phyloP scores from a whole-genome alignment of 2,329 filamentous ascomycete species.

The Cladobotryum mycophilum region DNA sequence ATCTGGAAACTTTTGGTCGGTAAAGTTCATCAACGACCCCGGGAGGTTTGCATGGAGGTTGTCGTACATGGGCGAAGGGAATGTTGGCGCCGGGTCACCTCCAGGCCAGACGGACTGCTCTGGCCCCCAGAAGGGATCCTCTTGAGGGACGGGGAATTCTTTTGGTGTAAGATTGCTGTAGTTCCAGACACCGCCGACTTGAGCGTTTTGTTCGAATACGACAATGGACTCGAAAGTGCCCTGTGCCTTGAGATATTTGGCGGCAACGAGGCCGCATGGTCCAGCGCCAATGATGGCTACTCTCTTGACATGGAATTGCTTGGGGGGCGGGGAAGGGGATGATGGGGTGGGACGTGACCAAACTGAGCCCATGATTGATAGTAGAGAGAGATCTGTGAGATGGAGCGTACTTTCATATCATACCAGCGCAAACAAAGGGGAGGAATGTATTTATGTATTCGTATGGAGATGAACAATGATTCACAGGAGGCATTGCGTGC shows the following conservation, averaged over 20 bases:
- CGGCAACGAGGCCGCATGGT: conserved; percentile 69
- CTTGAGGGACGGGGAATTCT: conserved; percentile 58
- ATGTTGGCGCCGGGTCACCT: conserved; percentile 44
- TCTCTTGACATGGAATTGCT: conserved; percentile 45
- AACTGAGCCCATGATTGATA: conserved; percentile 4
- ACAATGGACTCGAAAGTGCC: conserved; percentile 60
- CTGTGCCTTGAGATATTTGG: conserved; percentile 74
- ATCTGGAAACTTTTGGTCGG: conserved; percentile 59
- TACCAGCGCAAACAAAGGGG: background rate
- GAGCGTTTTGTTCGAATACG: conserved; percentile 74
- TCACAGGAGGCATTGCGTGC: no score
- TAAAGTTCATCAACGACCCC: conserved; percentile 71
- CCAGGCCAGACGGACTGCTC: conserved; percentile 55
- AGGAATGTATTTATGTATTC: background rate
- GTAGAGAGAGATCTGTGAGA: background rate
- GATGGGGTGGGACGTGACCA: conserved; percentile 6
- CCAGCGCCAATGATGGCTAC: conserved; percentile 81
- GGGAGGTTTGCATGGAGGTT: conserved; percentile 83
- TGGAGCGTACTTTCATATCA: background rate
- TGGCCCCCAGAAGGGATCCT: conserved; percentile 53
- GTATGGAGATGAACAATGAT: background rate
- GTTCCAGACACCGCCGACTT: conserved; percentile 81
- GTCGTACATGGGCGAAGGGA: conserved; percentile 80
- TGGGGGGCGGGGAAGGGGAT: conserved; percentile 16
- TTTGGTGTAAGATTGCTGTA: conserved; percentile 52